These are phyloP conservation scores for Pascua guehoae DNA, from an alignment of 1,284 basidiomycete species.

Conservation along the genomic window DNA sequence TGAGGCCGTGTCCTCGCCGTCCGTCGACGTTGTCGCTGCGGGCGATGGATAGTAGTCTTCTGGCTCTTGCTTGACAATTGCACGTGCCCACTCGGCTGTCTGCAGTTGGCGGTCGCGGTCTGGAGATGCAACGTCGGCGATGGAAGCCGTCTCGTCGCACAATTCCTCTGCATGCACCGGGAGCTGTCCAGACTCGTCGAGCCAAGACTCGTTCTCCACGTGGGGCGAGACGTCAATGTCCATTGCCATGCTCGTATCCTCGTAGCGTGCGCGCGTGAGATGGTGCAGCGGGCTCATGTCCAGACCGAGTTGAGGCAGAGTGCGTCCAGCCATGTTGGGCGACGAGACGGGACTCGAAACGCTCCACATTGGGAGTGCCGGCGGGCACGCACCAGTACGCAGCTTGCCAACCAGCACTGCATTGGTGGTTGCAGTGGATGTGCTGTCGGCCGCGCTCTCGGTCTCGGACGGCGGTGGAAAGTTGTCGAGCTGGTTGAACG, in stretches of 20 bases:
- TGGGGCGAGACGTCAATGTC: conserved; percentile 34
- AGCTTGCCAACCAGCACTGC: conserved; percentile 24
- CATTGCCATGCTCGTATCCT: conserved; percentile 11
- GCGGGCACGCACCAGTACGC: conserved; percentile 24
- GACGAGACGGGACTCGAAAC: conserved; percentile 38
- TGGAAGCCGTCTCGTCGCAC: conserved; percentile 21
- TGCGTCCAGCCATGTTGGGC: conserved; percentile 22
- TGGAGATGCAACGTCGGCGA: conserved; percentile 34
- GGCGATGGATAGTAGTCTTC: conserved; percentile 42
- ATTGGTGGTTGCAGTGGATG: conserved; percentile 22
- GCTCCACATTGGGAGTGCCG: conserved; percentile 32
- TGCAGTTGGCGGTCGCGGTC: conserved; percentile 39
- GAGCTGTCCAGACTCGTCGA: conserved; percentile 39
- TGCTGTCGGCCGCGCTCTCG: conserved; percentile 23
- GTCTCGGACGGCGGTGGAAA: conserved; percentile 23
- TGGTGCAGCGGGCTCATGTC: conserved; percentile 37
- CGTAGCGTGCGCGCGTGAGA: conserved; percentile 13
- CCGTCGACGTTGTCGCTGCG: conserved; percentile 15
- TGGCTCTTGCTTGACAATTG: conserved; percentile 40
- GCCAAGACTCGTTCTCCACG: conserved; percentile 26
- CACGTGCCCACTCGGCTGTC: conserved; percentile 42
- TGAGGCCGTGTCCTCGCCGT: conserved; percentile 16
- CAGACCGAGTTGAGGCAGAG: conserved; percentile 8
- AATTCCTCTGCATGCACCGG: conserved; percentile 43
- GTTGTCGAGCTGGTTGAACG: conserved; percentile 34